Percentiles rank a stretch among this genome's conserved stretches.
These are phyloP conservation scores for Purshia tridentata DNA, from an alignment of 306 rosid species.

Conservation along the genomic window DNA sequence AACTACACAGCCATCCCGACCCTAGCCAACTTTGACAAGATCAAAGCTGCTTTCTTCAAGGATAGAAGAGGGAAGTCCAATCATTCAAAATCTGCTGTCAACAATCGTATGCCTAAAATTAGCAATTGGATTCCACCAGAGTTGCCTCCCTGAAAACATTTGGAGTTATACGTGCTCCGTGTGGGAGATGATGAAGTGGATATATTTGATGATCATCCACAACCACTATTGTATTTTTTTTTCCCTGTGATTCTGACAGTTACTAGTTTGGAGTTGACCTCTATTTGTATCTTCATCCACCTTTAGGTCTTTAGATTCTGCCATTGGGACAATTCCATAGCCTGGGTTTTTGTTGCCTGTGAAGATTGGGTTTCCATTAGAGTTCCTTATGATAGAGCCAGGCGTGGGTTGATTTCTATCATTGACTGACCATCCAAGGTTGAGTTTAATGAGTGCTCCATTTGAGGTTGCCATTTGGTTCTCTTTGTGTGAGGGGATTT, in stretches of 20 bases:
- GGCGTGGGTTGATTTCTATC: background rate
- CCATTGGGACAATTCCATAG: background rate
- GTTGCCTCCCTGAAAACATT: background rate
- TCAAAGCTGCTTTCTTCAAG: background rate
- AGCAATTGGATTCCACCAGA: background rate
- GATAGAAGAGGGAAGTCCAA: background rate
- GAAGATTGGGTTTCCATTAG: background rate
- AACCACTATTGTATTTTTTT: background rate
- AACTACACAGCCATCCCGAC: background rate
- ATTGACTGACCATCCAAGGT: background rate
- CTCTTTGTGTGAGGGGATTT: constrained; percentile 1
- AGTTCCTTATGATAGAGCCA: no score
- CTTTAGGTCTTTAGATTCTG: background rate
- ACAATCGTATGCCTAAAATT: background rate
- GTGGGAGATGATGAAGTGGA: background rate
- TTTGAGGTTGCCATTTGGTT: background rate
- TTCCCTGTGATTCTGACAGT: background rate
- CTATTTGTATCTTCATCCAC: background rate
- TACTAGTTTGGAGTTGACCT: background rate
- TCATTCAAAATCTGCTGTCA: background rate
- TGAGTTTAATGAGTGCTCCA: background rate
- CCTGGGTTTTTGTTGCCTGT: background rate
- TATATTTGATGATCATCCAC: background rate
- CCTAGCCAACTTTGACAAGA: background rate
- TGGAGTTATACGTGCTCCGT: background rate